phyloP scores from a whole-genome alignment of 2,329 filamentous ascomycete species.

The Arthrobotrys sphaeroides region DNA sequence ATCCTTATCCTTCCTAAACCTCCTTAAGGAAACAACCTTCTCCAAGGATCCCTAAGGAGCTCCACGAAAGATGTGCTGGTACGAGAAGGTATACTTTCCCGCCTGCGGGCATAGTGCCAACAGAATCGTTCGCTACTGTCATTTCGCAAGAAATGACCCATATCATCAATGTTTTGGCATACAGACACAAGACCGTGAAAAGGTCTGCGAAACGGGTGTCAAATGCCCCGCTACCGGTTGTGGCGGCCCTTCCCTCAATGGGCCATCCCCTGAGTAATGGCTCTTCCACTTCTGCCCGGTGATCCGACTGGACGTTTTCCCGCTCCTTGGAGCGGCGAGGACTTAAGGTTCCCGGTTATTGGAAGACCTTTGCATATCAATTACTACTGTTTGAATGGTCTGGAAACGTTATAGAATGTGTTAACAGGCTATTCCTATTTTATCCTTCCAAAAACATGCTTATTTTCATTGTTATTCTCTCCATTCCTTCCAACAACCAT shows the following conservation, averaged over 20 bases:
- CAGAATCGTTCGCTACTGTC: conserved; percentile 75
- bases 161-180: conserved; percentile 75
- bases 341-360: too few species aligned
- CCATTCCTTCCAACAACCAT: too few species aligned
- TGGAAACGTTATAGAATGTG: too few species aligned
- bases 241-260: conserved; percentile 32
- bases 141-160: conserved; percentile 77
- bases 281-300: too few species aligned
- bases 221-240: conserved; percentile 44
- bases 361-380: too few species aligned
- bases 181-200: conserved; percentile 63
- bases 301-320: too few species aligned
- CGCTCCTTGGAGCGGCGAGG: too few species aligned
- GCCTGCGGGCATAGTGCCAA: conserved; percentile 70
- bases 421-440: too few species aligned
- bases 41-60: not conserved
- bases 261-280: too few species aligned
- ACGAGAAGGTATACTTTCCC: conserved; percentile 73
- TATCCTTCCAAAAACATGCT: too few species aligned
- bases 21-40: not conserved
- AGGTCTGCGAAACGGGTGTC: conserved; percentile 66
- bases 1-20: conserved; percentile 6
- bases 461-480: too few species aligned
- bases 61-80: conserved; percentile 71
- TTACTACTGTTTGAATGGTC: too few species aligned